phyloP scores from a whole-genome alignment of 2,329 filamentous ascomycete genomes.

The Cordyceps cateniannulata region DNA sequence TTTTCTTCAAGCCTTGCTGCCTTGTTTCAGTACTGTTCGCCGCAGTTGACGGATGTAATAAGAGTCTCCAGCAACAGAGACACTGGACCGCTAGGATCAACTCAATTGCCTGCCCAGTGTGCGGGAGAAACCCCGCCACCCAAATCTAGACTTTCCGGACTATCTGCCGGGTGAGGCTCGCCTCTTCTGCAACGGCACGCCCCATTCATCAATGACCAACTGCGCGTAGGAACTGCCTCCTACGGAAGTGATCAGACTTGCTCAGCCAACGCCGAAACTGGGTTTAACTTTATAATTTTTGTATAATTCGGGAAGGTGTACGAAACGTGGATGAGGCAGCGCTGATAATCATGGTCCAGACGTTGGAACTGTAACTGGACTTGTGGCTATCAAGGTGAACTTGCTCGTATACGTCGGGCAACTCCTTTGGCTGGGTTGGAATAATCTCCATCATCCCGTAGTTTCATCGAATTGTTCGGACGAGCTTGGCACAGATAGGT shows the following conservation, averaged over 20 bases:
- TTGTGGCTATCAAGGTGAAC: background rate
- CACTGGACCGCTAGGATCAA: background rate
- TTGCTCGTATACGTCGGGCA: background rate
- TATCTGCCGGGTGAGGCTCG: background rate
- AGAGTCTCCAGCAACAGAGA: background rate
- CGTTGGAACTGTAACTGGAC: background rate
- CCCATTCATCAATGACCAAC: background rate
- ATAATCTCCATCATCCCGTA: background rate
- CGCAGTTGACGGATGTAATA: background rate
- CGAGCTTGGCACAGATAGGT: background rate
- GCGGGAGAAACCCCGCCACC: background rate
- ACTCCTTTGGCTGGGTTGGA: background rate
- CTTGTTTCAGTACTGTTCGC: background rate
- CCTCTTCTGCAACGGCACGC: background rate
- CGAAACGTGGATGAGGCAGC: background rate
- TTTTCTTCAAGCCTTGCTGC: background rate
- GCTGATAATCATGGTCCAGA: background rate
- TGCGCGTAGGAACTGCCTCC: background rate
- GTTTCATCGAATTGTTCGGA: background rate
- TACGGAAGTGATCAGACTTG: background rate
- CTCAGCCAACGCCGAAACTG: background rate
- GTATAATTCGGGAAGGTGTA: background rate
- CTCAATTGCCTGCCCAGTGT: background rate
- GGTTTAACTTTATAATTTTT: background rate
- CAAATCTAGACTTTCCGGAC: background rate